These are phyloP conservation scores for Mikania micrantha DNA, from an alignment of 129 eudicot genomes.

Conservation along the genomic window DNA sequence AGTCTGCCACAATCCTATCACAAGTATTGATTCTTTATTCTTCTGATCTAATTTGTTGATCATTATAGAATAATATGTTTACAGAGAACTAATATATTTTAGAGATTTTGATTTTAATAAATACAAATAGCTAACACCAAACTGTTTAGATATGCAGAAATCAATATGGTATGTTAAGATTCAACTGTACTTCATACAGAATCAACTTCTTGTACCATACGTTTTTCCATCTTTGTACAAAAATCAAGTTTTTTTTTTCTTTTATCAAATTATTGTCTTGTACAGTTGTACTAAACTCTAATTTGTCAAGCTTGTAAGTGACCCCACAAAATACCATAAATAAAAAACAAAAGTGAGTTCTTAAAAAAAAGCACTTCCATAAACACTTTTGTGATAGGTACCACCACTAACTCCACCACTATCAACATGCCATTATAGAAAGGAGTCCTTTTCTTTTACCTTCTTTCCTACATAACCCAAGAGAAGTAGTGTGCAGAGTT, in stretches of 20 bases:
- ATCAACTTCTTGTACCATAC: slow-evolving; percentile 12
- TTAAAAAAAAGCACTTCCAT: slow-evolving; percentile 33
- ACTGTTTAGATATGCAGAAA: slow-evolving; percentile 15
- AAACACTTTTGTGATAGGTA: slow-evolving; percentile 40
- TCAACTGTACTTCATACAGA: slow-evolving; percentile 27
- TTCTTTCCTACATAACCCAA: slow-evolving; percentile 29
- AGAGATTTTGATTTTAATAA: background rate
- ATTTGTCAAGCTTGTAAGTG: background rate
- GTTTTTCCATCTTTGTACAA: background rate
- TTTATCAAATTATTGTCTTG: slow-evolving; percentile 2
- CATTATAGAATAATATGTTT: slow-evolving; percentile 10
- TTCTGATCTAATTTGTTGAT: slow-evolving; percentile 28
- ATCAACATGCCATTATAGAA: slow-evolving; percentile 40
- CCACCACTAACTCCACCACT: slow-evolving; percentile 50
- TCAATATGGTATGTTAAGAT: slow-evolving; percentile 16
- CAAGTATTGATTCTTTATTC: slow-evolving; percentile 40
- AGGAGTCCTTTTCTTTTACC: slow-evolving; percentile 25
- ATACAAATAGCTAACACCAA: slow-evolving; percentile 16
- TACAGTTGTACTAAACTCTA: too few relatives aligned
- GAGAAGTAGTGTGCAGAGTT: background rate
- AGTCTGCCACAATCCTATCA: slow-evolving; percentile 34
- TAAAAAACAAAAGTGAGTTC: slow-evolving; percentile 22
- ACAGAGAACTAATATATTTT: background rate
- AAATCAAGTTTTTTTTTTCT: background rate
- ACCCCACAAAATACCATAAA: slow-evolving; percentile 34